Conservation (phyloP, 23 red algal species). For the Gracilaria domingensis region DNA sequence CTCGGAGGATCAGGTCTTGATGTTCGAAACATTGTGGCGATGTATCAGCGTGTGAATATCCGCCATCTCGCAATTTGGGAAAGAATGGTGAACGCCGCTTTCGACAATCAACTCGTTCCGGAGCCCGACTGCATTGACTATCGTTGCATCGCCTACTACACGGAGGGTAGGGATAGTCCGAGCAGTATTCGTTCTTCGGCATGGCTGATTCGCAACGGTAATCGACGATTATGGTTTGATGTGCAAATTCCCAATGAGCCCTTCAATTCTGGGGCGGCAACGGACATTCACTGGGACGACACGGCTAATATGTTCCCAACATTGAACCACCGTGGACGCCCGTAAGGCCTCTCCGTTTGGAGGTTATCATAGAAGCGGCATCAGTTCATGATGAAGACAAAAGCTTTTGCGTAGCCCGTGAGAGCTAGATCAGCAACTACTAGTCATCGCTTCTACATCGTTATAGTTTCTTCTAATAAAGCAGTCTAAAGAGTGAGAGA, state of each 20-base stretch:
- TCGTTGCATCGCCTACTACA: conserved; percentile 3
- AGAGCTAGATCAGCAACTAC: too few relatives aligned
- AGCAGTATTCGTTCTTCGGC: neutral
- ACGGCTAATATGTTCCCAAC: neutral
- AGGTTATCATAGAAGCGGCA: too few relatives aligned
- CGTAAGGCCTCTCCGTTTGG: neutral
- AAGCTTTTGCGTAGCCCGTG: too few relatives aligned
- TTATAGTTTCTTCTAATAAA: too few relatives aligned
- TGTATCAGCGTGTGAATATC: neutral
- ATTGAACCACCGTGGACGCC: conserved; percentile 2
- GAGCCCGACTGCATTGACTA: conserved; percentile 8
- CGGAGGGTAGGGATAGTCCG: neutral
- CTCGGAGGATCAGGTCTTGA: conserved; percentile 15
- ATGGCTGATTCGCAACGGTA: neutral
- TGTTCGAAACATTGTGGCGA: neutral
- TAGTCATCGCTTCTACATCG: too few relatives aligned
- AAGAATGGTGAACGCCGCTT: conserved; percentile 13
- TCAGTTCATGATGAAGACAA: too few relatives aligned
- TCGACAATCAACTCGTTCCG: conserved; percentile 6
- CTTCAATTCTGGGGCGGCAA: neutral
- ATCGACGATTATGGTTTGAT: neutral
- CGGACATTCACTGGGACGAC: neutral
- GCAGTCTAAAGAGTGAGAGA: too few relatives aligned
- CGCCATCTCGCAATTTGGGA: conserved; percentile 11
- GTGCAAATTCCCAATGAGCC: neutral